Conservation (phyloP, 2,329 filamentous ascomycete species). For the Colletotrichum sp. region DNA sequence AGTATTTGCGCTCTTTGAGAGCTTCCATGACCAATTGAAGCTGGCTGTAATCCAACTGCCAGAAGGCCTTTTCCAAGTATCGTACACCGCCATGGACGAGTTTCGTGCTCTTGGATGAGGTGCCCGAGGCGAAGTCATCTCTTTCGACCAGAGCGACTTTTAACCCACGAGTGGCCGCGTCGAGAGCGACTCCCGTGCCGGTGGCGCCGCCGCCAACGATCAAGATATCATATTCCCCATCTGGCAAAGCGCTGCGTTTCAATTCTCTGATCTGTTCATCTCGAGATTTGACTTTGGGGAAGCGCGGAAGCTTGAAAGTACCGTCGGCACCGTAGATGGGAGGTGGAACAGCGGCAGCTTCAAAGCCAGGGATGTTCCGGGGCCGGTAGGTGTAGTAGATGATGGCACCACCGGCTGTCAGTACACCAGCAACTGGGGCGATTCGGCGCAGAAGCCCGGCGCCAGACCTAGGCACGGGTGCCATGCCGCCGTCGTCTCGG, state of each 20-base stretch:
- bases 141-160: slow-evolving; percentile 75
- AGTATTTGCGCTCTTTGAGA: slow-evolving; percentile 76
- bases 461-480: not conserved
- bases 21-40: slow-evolving; percentile 75
- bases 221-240: slow-evolving; percentile 69
- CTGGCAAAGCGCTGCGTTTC: slow-evolving; percentile 45
- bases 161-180: slow-evolving; percentile 73
- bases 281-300: slow-evolving; percentile 66
- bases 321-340: slow-evolving; percentile 73
- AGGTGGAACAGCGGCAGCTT: slow-evolving; percentile 71
- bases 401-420: slow-evolving; percentile 47
- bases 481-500: not conserved
- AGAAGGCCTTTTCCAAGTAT: slow-evolving; percentile 78
- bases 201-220: slow-evolving; percentile 76
- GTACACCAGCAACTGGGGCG: slow-evolving; percentile 45
- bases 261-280: slow-evolving; percentile 69
- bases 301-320: slow-evolving; percentile 68
- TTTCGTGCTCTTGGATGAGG: slow-evolving; percentile 78
- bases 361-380: slow-evolving; percentile 73
- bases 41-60: slow-evolving; percentile 77
- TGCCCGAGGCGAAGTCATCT: slow-evolving; percentile 76
- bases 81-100: slow-evolving; percentile 78
- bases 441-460: slow-evolving; percentile 42
- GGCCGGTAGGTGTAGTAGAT: slow-evolving; percentile 67
- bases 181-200: slow-evolving; percentile 72